Evolutionary conservation across 1,284 basidiomycete species (phyloP).

Genomic region (Mycosarcoma mackinlayi): DNA sequence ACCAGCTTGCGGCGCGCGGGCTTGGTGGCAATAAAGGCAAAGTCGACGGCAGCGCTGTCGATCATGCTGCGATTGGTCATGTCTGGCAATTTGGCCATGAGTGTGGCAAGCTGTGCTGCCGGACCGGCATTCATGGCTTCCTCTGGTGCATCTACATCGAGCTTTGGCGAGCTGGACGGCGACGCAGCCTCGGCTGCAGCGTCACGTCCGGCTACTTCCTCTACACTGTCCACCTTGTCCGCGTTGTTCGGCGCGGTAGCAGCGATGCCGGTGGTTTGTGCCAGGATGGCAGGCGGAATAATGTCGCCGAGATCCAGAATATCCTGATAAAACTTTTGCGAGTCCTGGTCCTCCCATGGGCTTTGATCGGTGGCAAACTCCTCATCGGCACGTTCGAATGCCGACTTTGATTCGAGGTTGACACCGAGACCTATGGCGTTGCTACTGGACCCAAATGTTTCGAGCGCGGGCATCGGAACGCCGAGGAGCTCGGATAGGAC

Average conservation of each 20-base stretch:
- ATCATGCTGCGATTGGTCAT: constrained; percentile 90
- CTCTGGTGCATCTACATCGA: constrained; percentile 31
- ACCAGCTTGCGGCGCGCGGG: constrained; percentile 88
- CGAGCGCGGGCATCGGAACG: constrained; percentile 81
- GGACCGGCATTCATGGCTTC: constrained; percentile 76
- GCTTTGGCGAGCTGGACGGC: constrained; percentile 25
- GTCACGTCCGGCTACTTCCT: not conserved
- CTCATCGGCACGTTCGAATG: constrained; percentile 64
- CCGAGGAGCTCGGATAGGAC: constrained; percentile 85
- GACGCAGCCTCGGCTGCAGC: constrained; percentile 8
- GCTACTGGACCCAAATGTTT: constrained; percentile 74
- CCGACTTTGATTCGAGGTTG: constrained; percentile 69
- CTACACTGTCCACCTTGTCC: constrained; percentile 69
- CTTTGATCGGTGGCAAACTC: constrained; percentile 73
- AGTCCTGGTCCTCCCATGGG: constrained; percentile 98
- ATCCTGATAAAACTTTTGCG: constrained; percentile 92
- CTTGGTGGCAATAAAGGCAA: constrained; percentile 95
- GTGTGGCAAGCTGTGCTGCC: constrained; percentile 87
- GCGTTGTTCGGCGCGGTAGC: constrained; percentile 71
- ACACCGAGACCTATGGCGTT: constrained; percentile 71
- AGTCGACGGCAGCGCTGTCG: constrained; percentile 93
- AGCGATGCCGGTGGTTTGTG: constrained; percentile 65
- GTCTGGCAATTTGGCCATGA: constrained; percentile 92
- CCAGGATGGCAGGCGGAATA: constrained; percentile 86
- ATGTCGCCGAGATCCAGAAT: constrained; percentile 89